Evolutionary conservation across 2,329 filamentous ascomycete species (phyloP), one percentile per base, ranked within the genome.

Genomic region (Fonsecaea nubica): DNA sequence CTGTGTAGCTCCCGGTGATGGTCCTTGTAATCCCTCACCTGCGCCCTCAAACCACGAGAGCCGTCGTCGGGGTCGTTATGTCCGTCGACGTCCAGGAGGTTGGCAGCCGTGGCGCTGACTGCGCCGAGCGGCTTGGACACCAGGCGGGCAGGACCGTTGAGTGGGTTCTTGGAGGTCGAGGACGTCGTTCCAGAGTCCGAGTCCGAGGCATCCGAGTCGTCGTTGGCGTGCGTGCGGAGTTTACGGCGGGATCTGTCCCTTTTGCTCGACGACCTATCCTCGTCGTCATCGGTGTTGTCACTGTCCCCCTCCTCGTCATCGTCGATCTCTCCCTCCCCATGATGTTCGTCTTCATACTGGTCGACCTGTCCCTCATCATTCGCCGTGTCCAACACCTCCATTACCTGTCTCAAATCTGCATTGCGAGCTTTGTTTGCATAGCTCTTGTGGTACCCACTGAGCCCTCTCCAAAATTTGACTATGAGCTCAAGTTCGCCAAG

Each of bases 1-100:
- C 89, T 80, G 76, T 91, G 88, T 69, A 90, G 77, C 54, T 91
- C 88, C 69, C 90, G 87, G 75, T 89, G 92, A 69, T 88, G 85
- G 64, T 83, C 83, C 73, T 87, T 88, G 76, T 90, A 87, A 25
- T 89, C 85, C 75, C 88, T 88, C 75, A 85, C 83, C 71, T 84
- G 81, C n/a, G 71, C 72, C 21, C 72, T 36, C 3, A 71, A 60
- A 1, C 73, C 74, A 7, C 74, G 56, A 35, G 61, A 64, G 8
- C 72, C 71, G 57, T 72, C 62, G 15, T 70, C 54, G 3, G 62
- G 45, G 72, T 77, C 63, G 60, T 75, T 71, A 18, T 67, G 65
- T 25, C 72, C 67, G 36, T 67, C 42, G 13, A 69, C 62, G 48
- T 72, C 66, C 8, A 64, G 58, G 12, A 63, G 40, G 3, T 61